Base-by-base conservation (phyloP, 768 basidiomycete species). In the Termitomyces sp. region DNA sequence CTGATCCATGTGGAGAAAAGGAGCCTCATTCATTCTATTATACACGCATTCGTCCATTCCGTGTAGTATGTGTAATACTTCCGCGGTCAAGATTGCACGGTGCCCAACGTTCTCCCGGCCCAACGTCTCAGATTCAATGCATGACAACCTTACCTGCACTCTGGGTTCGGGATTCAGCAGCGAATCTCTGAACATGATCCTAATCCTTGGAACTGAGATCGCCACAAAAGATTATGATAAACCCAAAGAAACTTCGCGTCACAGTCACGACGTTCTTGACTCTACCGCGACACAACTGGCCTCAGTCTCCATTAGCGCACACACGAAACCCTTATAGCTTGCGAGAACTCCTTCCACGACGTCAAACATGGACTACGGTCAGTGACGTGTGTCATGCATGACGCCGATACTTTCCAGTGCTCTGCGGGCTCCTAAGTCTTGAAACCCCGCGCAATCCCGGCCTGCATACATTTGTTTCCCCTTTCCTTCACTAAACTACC, bases 81-180 rank as follows among this genome's bases (percentile, higher is more conserved):
- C 56, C 56, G 56, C 56, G 20, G 33, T 49, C 47, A 49, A 57
- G 36, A 31, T 37, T 33, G 36, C 30, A 57, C 48, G 30, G 48
- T 41, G 41, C 49, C 57, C 49, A 41, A 51, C 42, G 39, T 58
- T 58, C 57, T 58, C 39, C 57, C 57, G 57, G 42, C 16, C 45
- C 16, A 56, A 37, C 55, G 36, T 37, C 49, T 58, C 41, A 42
- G 49, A 51, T 52, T 45, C 57, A 15, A 37, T 22, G 37, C 27
- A 22, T 36, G 27, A 13, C 22, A 11, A 30, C 52, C 11, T n/a
- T 39, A 54, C 37, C 24, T 53, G 30, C 37, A 30, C 18, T 8
- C n/a, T 54, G 39, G 50, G n/a, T 54, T 42, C 27, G 27, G 39
- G 53, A 30, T 42, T 54, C 52, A 27, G 31, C 27, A 41, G 22